Percentiles rank a stretch among this genome's conserved stretches.
These are phyloP conservation scores for Ophiocordyceps camponoti-leonardi DNA, from an alignment of 2,329 filamentous ascomycete species.

Conservation along the genomic window DNA sequence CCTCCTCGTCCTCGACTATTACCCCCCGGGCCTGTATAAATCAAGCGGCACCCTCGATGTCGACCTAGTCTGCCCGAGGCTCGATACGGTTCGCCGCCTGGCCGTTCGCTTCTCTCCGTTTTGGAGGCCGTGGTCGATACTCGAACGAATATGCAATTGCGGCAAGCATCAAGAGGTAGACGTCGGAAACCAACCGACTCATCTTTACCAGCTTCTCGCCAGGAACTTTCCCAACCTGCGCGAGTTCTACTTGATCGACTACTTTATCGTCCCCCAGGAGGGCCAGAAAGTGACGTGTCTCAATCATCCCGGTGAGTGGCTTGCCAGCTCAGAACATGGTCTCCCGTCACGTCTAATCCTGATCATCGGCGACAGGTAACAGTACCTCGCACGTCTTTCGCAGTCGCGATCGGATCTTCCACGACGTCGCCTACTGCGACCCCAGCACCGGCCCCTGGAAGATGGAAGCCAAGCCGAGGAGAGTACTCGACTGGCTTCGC, in stretches of 20 bases:
- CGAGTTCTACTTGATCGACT: slow-evolving; percentile 27
- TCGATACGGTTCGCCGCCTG: slow-evolving; percentile 18
- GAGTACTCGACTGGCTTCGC: slow-evolving; percentile 21
- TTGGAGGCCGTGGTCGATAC: slow-evolving; percentile 16
- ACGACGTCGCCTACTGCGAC: slow-evolving; percentile 10
- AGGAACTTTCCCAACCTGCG: slow-evolving; percentile 23
- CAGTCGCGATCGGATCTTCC: background rate
- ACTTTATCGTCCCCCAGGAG: slow-evolving; percentile 15
- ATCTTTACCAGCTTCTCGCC: slow-evolving; percentile 26
- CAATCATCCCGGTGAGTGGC: background rate
- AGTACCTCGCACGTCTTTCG: background rate
- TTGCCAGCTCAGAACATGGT: background rate
- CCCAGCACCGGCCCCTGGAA: slow-evolving; percentile 16
- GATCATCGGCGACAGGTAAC: background rate
- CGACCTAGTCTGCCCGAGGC: slow-evolving; percentile 9
- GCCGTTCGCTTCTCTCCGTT: slow-evolving; percentile 24
- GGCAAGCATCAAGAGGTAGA: slow-evolving; percentile 12
- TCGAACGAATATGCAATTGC: slow-evolving; percentile 14
- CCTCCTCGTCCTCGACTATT: slow-evolving; percentile 17
- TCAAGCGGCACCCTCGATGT: slow-evolving; percentile 10
- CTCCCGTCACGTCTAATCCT: too few relatives aligned
- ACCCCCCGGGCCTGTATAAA: slow-evolving; percentile 12
- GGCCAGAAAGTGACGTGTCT: background rate
- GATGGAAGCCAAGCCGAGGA: slow-evolving; percentile 15
- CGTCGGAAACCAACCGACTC: slow-evolving; percentile 16